Base-by-base conservation (phyloP, 768 basidiomycete genomes). In the Daedaleopsis nitida region DNA sequence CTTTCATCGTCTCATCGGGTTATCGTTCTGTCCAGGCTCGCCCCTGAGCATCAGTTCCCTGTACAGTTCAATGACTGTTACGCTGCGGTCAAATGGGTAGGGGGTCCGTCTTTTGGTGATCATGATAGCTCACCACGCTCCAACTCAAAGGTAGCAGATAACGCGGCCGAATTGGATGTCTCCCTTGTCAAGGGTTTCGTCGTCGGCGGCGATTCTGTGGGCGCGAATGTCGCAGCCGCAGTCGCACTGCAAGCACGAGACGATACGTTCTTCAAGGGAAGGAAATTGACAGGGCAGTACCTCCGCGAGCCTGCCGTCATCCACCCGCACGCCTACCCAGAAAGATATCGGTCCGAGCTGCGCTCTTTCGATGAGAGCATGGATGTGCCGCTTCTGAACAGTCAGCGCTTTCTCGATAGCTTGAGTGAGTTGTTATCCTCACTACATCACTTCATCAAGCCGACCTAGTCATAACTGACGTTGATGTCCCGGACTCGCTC, bases 21-120 rank as follows among this genome's bases (percentile, higher is more conserved):
- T 5, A 34, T 7, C n/a, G 12, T 1, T 10, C 2, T 42, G 39
- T 17, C 13, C 54, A 69, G 72, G 44, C 64, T 69, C 6, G 68
- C 68, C 3, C 72, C 72, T 2, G 72, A 72, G 52, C 55, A 68
- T 54, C 64, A 60, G 12, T 71, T 68, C 55, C 67, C 66, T 9
- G 61, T 55, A 11, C 54, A 51, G 5, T 21, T 66, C n/a, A 61
- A 70, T n/a, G 72, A 72, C 50, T 60, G 59, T 39, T 64, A 56
- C 14, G 60, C 66, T 5, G 66, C 71, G 21, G 23, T 72, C 23
- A 67, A 69, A 68, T 68, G 69, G 68, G 68, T 67, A 45, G 6
- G 59, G 52, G 11, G 3, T 32, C 27, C 27, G 27, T 7, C 27
- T 32, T 7, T 32, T 7, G 27, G 27, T 3, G 27, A 32, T n/a